Evolutionary conservation across 2,329 filamentous ascomycete species (phyloP).

Genomic region (Bipolaris oryzae): DNA sequence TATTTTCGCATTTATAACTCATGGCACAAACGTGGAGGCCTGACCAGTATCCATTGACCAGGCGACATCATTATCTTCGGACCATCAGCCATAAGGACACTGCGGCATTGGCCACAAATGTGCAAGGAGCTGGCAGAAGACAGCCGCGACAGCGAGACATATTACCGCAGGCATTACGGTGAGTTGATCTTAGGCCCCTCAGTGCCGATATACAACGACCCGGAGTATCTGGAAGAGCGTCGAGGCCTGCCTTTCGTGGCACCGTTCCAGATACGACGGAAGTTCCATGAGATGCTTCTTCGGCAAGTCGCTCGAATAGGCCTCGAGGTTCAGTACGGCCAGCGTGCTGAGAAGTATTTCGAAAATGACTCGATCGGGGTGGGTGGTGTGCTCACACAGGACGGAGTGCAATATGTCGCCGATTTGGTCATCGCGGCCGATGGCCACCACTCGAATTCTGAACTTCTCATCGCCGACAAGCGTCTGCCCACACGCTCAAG

Average conservation of each 20-base stretch:
- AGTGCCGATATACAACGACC: constrained; percentile 2
- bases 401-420: neutral
- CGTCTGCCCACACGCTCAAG: constrained; percentile 3
- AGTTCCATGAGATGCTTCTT: constrained; percentile 13
- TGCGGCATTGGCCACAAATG: constrained; percentile 59
- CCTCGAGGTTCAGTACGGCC: constrained; percentile 2
- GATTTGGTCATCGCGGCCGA: constrained; percentile 4
- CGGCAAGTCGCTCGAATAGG: constrained; percentile 9
- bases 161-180: constrained; percentile 52
- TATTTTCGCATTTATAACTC: neutral
- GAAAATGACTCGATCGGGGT: neutral
- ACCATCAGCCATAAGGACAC: constrained; percentile 57
- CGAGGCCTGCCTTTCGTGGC: constrained; percentile 4
- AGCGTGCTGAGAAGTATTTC: neutral
- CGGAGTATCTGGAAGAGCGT: constrained; percentile 1
- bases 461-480: constrained; percentile 3
- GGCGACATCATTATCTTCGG: constrained; percentile 62
- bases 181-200: constrained; percentile 40
- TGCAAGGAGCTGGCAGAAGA: constrained; percentile 54
- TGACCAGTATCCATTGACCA: neutral
- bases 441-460: neutral
- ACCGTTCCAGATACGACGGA: constrained; percentile 7
- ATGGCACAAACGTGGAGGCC: neutral
- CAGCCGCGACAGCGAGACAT: constrained; percentile 56
- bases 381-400: constrained; percentile 1